Conservation (phyloP, 2,329 filamentous ascomycete species). For the Cercospora sojina region DNA sequence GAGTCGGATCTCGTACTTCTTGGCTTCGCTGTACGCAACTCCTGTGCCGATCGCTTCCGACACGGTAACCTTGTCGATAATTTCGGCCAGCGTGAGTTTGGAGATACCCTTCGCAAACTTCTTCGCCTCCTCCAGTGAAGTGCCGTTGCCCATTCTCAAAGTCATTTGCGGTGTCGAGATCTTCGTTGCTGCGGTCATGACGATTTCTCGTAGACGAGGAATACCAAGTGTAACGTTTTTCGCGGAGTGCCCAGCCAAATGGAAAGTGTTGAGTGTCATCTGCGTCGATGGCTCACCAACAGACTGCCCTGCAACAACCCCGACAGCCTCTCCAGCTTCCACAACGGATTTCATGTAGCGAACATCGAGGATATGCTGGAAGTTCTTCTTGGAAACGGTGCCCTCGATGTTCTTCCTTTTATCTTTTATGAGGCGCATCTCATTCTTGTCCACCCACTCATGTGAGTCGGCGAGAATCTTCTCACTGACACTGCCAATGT, state of each 20-base stretch:
- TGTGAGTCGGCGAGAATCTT: constrained; percentile 71
- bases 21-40: constrained; percentile 67
- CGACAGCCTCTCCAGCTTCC: constrained; percentile 93
- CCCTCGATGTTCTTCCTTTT: constrained; percentile 56
- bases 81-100: constrained; percentile 75
- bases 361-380: constrained; percentile 80
- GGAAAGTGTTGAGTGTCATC: constrained; percentile 99
- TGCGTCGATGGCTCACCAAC: constrained; percentile 97
- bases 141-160: constrained; percentile 70
- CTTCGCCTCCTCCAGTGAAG: constrained; percentile 67
- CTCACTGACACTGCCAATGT: constrained; percentile 85
- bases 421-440: constrained; percentile 52
- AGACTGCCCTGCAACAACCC: constrained; percentile 94
- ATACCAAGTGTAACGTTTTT: constrained; percentile 99
- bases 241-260: constrained; percentile 95
- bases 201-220: constrained; percentile 90
- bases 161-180: constrained; percentile 94
- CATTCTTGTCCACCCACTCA: constrained; percentile 75
- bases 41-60: constrained; percentile 76
- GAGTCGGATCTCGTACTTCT: constrained; percentile 79
- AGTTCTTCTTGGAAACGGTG: constrained; percentile 64
- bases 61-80: constrained; percentile 78
- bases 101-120: constrained; percentile 91
- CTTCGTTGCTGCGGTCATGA: constrained; percentile 90
- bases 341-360: constrained; percentile 92